phyloP scores from a whole-genome alignment of 441 rosid species.

The Pelargonium myrrhifolium region DNA sequence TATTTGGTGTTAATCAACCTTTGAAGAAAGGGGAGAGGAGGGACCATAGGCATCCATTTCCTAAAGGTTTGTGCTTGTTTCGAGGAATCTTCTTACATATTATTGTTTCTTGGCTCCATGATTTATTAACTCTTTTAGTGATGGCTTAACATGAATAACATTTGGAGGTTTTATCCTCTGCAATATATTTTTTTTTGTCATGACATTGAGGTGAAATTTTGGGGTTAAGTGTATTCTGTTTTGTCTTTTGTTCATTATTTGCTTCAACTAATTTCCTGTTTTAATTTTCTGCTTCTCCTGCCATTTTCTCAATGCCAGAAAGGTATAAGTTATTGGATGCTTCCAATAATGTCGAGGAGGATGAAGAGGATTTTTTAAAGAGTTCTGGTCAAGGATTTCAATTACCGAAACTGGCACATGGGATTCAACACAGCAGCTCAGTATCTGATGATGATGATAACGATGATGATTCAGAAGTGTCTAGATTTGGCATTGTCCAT shows the following conservation, averaged over 20 bases:
- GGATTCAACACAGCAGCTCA: slow-evolving; percentile 37
- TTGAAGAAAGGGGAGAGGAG: slow-evolving; percentile 57
- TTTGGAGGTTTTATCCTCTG: background rate
- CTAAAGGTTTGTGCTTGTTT: slow-evolving; percentile 44
- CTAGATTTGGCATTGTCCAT: slow-evolving; percentile 31
- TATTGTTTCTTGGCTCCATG: background rate
- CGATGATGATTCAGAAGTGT: slow-evolving; percentile 24
- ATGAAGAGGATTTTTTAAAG: slow-evolving; percentile 73
- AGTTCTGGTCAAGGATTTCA: slow-evolving; percentile 39
- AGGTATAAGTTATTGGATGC: slow-evolving; percentile 46
- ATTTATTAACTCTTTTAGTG: slow-evolving; percentile 9
- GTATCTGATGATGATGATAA: slow-evolving; percentile 26
- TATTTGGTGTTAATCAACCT: slow-evolving; percentile 82
- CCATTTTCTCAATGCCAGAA: slow-evolving; percentile 41
- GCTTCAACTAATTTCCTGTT: slow-evolving; percentile 15
- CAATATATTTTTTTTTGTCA: background rate
- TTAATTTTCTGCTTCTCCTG: slow-evolving; percentile 13
- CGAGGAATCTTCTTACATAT: background rate
- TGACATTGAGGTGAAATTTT: background rate
- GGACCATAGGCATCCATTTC: slow-evolving; percentile 46
- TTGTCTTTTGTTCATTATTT: slow-evolving; percentile 14
- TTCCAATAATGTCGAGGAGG: slow-evolving; percentile 76
- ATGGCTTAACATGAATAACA: background rate
- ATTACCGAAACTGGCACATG: slow-evolving; percentile 27
- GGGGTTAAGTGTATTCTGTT: background rate